Evolutionary conservation across 768 basidiomycete genomes (phyloP).

Genomic region (Lactifluus volemus): DNA sequence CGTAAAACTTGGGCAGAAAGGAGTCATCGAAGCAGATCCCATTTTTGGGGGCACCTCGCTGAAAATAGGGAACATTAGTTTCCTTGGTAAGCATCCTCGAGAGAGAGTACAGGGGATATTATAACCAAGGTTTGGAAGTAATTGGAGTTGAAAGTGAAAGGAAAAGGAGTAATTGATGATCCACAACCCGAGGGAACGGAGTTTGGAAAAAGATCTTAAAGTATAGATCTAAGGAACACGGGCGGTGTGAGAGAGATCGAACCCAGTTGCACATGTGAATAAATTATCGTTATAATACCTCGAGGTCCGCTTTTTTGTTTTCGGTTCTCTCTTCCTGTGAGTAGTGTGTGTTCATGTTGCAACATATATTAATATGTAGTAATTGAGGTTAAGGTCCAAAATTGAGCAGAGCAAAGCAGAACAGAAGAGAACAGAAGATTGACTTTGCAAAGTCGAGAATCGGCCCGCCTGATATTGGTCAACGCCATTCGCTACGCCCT

Average conservation of each 20-base stretch:
- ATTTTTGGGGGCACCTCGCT: not conserved
- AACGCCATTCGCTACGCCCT: conserved; percentile 24
- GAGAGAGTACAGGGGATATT: too few species aligned
- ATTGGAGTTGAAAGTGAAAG: not conserved
- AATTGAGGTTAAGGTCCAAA: not conserved
- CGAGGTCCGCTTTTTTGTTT: not conserved
- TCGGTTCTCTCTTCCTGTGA: not conserved
- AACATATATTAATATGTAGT: not conserved
- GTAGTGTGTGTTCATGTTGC: not conserved
- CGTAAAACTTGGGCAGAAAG: conserved; percentile 18
- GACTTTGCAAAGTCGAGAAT: not conserved
- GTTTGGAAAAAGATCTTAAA: conserved; percentile 1
- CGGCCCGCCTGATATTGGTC: not conserved
- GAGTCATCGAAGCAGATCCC: conserved; percentile 16
- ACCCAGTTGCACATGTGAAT: conserved; percentile 1
- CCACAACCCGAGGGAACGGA: conserved; percentile 9
- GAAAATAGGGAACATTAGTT: conserved; percentile 9
- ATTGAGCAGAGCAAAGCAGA: not conserved
- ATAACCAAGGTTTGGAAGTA: not conserved
- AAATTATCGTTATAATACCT: not conserved
- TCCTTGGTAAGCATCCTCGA: too few species aligned
- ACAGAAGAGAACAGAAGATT: too few species aligned
- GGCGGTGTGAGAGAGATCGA: not conserved
- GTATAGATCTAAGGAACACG: conserved; percentile 12
- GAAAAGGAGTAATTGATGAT: conserved; percentile 8